Percentiles rank a stretch among this genome's conserved stretches.
These are phyloP conservation scores for Apiotrichum veenhuisii DNA, from an alignment of 1,284 basidiomycete genomes.

Conservation along the genomic window DNA sequence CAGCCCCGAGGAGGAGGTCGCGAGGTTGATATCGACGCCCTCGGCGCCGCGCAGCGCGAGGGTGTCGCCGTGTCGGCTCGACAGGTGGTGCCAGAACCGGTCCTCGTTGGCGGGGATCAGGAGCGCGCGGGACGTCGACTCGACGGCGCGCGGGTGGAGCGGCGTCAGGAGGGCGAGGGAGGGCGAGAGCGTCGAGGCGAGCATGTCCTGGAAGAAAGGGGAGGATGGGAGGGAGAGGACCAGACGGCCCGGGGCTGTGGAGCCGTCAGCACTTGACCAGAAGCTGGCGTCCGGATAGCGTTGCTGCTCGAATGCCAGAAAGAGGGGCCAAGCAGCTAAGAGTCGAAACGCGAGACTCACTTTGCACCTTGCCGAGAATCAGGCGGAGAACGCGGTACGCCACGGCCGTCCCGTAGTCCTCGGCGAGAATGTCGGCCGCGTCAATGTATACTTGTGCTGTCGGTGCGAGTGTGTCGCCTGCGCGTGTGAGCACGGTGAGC, in stretches of 20 bases:
- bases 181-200: slow-evolving; percentile 62
- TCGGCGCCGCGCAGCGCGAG: slow-evolving; percentile 26
- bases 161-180: slow-evolving; percentile 63
- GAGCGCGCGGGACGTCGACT: slow-evolving; percentile 56
- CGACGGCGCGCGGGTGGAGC: slow-evolving; percentile 63
- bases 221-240: slow-evolving; percentile 62
- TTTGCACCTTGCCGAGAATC: slow-evolving; percentile 18
- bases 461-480: slow-evolving; percentile 18
- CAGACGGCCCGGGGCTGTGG: slow-evolving; percentile 57
- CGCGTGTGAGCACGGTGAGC: slow-evolving; percentile 3
- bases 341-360: neutral
- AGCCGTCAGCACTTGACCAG: slow-evolving; percentile 4
- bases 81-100: slow-evolving; percentile 36
- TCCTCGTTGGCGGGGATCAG: slow-evolving; percentile 57
- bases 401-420: slow-evolving; percentile 29
- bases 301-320: no score
- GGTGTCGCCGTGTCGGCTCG: slow-evolving; percentile 24
- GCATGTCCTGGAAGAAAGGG: slow-evolving; percentile 57
- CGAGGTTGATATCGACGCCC: slow-evolving; percentile 10
- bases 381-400: slow-evolving; percentile 29
- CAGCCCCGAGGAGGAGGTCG: no score
- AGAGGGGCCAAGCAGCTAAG: no score
- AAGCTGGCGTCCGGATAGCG: neutral
- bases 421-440: slow-evolving; percentile 39
- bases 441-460: slow-evolving; percentile 42